Evolutionary conservation across 2,329 filamentous ascomycete genomes (phyloP), one percentile per base, ranked within the genome.

Genomic region (Colletotrichum godetiae): DNA sequence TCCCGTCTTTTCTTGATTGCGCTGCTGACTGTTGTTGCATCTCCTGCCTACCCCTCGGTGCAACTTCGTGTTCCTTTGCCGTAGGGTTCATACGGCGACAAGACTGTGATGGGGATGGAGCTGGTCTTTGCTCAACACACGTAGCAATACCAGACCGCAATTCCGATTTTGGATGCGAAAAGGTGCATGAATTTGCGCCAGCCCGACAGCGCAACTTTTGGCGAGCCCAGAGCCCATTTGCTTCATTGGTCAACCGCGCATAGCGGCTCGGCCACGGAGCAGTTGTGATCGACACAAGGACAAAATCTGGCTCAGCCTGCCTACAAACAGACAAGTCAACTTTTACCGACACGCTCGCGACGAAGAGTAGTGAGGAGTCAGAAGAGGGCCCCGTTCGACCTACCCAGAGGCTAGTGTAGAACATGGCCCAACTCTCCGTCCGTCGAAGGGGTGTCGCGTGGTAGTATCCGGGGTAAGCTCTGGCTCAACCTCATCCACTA

Each of bases 391-490:
- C 12, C 24, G 22, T 8, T 19, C 22, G 22, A 15, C 4, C 19
- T 29, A 8, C 27, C 27, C 4, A 27, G 27, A 27, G 27, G 27
- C 27, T 27, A 4, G 27, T 27, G 27, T 27, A 27, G 27, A 3
- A 13, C 13, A 19, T 10, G 29, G 4, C 6, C 27, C 19, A 37
- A 19, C n/a, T n/a, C 1, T 3, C 46, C 10, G 19, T 3, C 46
- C 10, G 19, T n/a, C 33, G 37, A 42, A 42, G 52, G 63, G 59
- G 12, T 52, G 62, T n/a, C 12, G 60, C 19, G 46, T 49, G 60
- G 67, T 52, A 3, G 70, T 65, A 61, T 35, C 70, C 56, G 66
- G 70, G 70, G 55, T 73, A 65, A 65, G 19, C 35, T 6, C 29
- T 49, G 35, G 35, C 15, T 65, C 37, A 8, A 37, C 37, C 8